Base-by-base conservation (phyloP, 768 basidiomycete genomes). In the Chalciporus chontae region DNA sequence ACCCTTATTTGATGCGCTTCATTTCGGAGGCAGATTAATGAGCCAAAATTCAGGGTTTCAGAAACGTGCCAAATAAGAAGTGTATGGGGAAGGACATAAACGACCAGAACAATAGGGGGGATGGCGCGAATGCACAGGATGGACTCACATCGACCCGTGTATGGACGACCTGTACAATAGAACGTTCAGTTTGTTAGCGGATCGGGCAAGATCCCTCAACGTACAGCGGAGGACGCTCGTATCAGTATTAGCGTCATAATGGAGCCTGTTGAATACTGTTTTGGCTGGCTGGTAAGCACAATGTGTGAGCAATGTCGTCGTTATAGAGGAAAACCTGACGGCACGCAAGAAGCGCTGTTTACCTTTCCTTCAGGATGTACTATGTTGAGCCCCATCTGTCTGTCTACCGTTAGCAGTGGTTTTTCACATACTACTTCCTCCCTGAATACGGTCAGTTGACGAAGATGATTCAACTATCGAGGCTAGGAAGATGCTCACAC, bases 1-100 rank as follows among this genome's bases (percentile, higher is more conserved):
- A 99, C 95, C 43, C 96, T 81, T 50, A 98, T 90, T 69, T 99
- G 96, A 70, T 99, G 96, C 0, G 96, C 94, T 96, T 56, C 38
- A 50, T 59, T 45, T 13, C 37, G 55, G 50, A 46, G 26, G 8
- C 29, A 27, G 11, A 38, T 53, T 17, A 26, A 40, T 11, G 13
- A 3, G 18, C 31, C 13, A 31, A 29, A 29, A 10, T 29, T 29
- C 27, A 29, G 27, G 4, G 2, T 19, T 40, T 32, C 15, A 34
- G 10, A 49, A n/a, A 21, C 9, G 7, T 6, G 29, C 29, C 15
- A 21, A 17, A 39, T 49, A 14, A 36, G 5, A 34, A 43, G 29
- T 46, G 39, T 19, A 9, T 31, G 37, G 9, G 31, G 15, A 15
- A 19, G 21, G 34, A 17, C 8, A 49, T 39, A 39, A 41, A 41